These are phyloP conservation scores for Gossypium rotundifolium DNA, from an alignment of 345 rosid genomes.

Conservation along the genomic window DNA sequence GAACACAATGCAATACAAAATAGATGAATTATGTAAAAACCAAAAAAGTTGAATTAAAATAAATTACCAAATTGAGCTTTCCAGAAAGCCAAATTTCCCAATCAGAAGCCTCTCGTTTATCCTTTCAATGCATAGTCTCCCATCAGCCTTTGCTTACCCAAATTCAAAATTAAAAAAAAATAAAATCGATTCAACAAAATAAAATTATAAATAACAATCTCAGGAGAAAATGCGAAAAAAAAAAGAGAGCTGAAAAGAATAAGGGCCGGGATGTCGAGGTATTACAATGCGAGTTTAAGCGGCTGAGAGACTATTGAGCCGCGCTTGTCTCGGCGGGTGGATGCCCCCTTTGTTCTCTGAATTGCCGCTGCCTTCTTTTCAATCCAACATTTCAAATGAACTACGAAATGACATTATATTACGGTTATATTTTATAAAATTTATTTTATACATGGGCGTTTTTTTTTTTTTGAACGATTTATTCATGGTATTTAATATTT, in stretches of 20 bases:
- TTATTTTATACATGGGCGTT: too few relatives aligned
- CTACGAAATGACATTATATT: background rate
- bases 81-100: constrained; percentile 12
- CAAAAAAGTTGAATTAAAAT: background rate
- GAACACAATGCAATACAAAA: background rate
- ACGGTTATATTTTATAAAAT: background rate
- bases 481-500: background rate
- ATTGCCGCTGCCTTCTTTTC: constrained; percentile 31
- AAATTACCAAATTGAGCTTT: constrained; percentile 1
- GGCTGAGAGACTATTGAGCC: background rate
- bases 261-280: background rate
- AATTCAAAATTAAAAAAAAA: background rate
- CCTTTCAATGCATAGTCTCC: constrained; percentile 14
- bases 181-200: background rate
- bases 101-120: constrained; percentile 12
- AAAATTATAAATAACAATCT: background rate
- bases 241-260: background rate
- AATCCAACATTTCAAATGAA: constrained; percentile 27
- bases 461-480: background rate
- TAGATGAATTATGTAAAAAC: background rate
- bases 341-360: constrained; percentile 15
- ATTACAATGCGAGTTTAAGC: constrained; percentile 7
- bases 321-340: background rate
- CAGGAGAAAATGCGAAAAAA: background rate
- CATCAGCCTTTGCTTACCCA: constrained; percentile 5